Evolutionary conservation across 1,284 basidiomycete species (phyloP), one percentile per base, ranked within the genome.

Genomic region (Ganoderma leucocontextum): DNA sequence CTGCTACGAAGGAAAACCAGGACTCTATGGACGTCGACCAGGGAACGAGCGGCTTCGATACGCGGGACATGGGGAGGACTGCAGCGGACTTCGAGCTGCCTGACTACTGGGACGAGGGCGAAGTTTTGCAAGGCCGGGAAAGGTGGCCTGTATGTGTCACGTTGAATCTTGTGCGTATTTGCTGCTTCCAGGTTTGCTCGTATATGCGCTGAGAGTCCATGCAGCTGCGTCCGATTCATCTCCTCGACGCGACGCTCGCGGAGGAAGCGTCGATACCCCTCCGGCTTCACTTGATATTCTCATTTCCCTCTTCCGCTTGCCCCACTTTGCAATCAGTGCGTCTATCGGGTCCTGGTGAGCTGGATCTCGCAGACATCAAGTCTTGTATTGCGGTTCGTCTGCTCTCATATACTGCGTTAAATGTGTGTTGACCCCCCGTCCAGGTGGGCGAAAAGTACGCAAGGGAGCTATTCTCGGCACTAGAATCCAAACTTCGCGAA

Each of bases 41-140:
- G 22, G 61, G 69, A 0, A 53, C 65, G 5, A 90, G 89, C 71
- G 87, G 86, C 0, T 85, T 93, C 59, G 88, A 89, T 74, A 91
- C 87, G 17, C 83, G 87, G 13, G 78, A 80, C 15, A 78, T 84
- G 63, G 72, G 73, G 41, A 77, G 70, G 38, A 79, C 78, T 10
- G 90, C 89, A 4, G 85, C 86, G 4, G 94, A 95, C 77, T 95
- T 95, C 75, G 94, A 95, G 79, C 82, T 95, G 25, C 85, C 88
- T 17, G 93, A 95, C 79, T 93, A 90, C 71, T 94, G 92, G 92
- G 93, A 94, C 72, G 93, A 94, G 74, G 94, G 94, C 0, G 90
- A 90, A 66, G 79, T 82, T 6, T 77, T 95, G 53, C 83, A 81
- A 60, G 88, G 86, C 2, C 80, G 87, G 63, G 87, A 90, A 4